Evolutionary conservation across 768 basidiomycete species (phyloP).

Genomic region (Pisolithus albus): DNA sequence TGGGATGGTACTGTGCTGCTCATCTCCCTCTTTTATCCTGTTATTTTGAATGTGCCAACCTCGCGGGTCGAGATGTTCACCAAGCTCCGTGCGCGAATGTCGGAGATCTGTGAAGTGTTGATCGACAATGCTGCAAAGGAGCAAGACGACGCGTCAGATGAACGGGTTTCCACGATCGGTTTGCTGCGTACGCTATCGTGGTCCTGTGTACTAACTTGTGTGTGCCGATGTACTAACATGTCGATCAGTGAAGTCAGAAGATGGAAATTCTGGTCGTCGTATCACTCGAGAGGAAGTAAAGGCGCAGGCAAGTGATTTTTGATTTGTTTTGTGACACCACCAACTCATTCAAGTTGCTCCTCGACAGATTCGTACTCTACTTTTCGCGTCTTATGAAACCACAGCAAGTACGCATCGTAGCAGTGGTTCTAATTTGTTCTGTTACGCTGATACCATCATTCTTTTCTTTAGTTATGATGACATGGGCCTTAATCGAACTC

Average conservation of each 20-base stretch:
- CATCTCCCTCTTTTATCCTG: slow-evolving; percentile 28
- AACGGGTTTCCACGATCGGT: slow-evolving; percentile 21
- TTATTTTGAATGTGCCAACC: slow-evolving; percentile 33
- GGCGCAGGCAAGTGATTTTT: slow-evolving; percentile 8
- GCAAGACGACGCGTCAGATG: slow-evolving; percentile 18
- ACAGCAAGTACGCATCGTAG: slow-evolving; percentile 9
- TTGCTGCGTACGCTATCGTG: slow-evolving; percentile 13
- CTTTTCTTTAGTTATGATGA: slow-evolving; percentile 11
- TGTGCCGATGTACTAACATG: background rate
- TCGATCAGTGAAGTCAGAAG: slow-evolving; percentile 32
- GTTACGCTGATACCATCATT: background rate
- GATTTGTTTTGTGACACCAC: too few relatives aligned
- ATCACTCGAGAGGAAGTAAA: slow-evolving; percentile 24
- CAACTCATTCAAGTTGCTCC: background rate
- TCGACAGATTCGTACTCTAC: slow-evolving; percentile 12
- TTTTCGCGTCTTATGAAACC: slow-evolving; percentile 20
- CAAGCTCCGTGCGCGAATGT: slow-evolving; percentile 31
- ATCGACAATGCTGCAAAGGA: slow-evolving; percentile 31
- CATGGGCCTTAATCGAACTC: slow-evolving; percentile 55
- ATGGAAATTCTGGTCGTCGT: slow-evolving; percentile 14
- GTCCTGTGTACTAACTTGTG: slow-evolving; percentile 11
- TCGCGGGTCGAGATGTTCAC: slow-evolving; percentile 22
- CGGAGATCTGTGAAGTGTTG: slow-evolving; percentile 34
- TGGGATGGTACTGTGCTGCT: slow-evolving; percentile 29
- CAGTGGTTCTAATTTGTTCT: too few relatives aligned